Evolutionary conservation across 2,329 filamentous ascomycete genomes (phyloP).

Genomic region (Ilyonectria mors-panacis): DNA sequence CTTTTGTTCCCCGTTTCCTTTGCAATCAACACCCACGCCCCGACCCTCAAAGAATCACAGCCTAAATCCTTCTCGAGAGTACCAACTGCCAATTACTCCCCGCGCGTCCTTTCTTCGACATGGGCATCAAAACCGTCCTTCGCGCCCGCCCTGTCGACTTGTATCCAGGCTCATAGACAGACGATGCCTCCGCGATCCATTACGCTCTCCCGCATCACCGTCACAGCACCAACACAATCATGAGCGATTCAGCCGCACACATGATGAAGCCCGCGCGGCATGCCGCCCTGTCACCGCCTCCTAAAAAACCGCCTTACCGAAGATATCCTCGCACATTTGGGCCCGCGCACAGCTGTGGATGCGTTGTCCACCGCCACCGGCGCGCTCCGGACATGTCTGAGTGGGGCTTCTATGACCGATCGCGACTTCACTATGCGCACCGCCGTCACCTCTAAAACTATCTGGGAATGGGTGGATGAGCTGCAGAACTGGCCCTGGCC

Average conservation of each 20-base stretch:
- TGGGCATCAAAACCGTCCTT: slow-evolving; percentile 46
- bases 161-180: slow-evolving; percentile 48
- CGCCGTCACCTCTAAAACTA: slow-evolving; percentile 78
- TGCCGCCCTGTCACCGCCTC: slow-evolving; percentile 60
- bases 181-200: slow-evolving; percentile 47
- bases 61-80: slow-evolving; percentile 17
- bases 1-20: slow-evolving; percentile 24
- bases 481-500: slow-evolving; percentile 74
- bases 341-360: slow-evolving; percentile 72
- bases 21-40: slow-evolving; percentile 31
- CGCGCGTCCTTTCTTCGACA: slow-evolving; percentile 46
- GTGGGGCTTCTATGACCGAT: slow-evolving; percentile 74
- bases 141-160: slow-evolving; percentile 42
- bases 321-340: slow-evolving; percentile 73
- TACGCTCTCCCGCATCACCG: slow-evolving; percentile 33
- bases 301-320: slow-evolving; percentile 62
- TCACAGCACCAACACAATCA: slow-evolving; percentile 46
- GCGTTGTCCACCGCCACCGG: slow-evolving; percentile 70
- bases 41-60: slow-evolving; percentile 22
- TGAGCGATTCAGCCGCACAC: slow-evolving; percentile 53
- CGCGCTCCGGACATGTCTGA: slow-evolving; percentile 71
- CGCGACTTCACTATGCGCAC: slow-evolving; percentile 80
- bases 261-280: slow-evolving; percentile 54
- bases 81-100: slow-evolving; percentile 33
- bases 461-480: slow-evolving; percentile 84